These are phyloP conservation scores for Mallotus repandus DNA, from an alignment of 441 rosid species.

Conservation along the genomic window DNA sequence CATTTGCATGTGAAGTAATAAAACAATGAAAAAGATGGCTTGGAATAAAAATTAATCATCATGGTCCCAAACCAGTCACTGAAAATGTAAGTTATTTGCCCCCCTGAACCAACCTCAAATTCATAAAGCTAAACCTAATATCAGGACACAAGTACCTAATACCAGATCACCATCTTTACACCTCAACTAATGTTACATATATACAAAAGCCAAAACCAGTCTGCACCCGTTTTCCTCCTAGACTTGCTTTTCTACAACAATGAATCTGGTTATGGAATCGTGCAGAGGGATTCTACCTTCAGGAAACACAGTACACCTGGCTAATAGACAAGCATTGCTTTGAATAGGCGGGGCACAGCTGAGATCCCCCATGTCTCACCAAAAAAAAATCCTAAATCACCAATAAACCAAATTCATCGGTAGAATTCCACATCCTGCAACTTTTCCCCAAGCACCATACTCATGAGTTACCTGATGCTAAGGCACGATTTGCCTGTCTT, in stretches of 20 bases:
- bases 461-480: conserved; percentile 39
- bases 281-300: conserved; percentile 27
- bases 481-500: conserved; percentile 47
- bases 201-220: conserved; percentile 32
- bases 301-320: neutral
- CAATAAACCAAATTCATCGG: conserved; percentile 15
- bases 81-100: conserved; percentile 30
- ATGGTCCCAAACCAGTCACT: conserved; percentile 21
- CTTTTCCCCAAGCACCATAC: conserved; percentile 20
- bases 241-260: conserved; percentile 23
- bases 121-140: conserved; percentile 26
- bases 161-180: conserved; percentile 42
- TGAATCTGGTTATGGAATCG: conserved; percentile 16
- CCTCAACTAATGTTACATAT: conserved; percentile 46
- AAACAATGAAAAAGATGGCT: conserved; percentile 20
- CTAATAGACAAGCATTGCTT: neutral
- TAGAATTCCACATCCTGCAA: conserved; percentile 25
- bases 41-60: conserved; percentile 23
- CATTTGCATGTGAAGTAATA: neutral
- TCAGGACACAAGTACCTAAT: conserved; percentile 26
- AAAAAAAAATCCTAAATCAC: neutral
- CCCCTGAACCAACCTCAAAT: conserved; percentile 30
- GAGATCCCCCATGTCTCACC: neutral
- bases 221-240: conserved; percentile 16
- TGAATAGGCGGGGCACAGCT: conserved; percentile 3